Base-by-base conservation (phyloP, 306 rosid genomes). In the Senna siamea region DNA sequence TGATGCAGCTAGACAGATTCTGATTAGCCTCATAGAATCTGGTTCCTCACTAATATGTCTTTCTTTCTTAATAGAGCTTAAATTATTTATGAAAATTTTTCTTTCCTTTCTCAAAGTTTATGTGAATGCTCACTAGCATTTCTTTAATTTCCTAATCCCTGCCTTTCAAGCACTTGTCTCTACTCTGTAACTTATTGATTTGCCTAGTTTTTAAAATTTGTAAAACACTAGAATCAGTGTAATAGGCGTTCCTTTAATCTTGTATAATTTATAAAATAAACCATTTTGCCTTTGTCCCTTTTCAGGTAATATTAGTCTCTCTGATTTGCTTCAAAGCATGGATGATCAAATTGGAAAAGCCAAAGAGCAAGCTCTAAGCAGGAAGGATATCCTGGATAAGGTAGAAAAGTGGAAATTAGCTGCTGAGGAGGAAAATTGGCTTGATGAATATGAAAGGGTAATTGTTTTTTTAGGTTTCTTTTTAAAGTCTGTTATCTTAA, bases 391-490 rank as follows among this genome's bases (percentile, higher is more conserved):
- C 75, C 76, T 93, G 88, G 98, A 93, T 72, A 91, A 81, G 86
- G 87, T 86, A 68, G 96, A 89, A 79, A 93, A 91, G 78, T 91
- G 97, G 94, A 89, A 81, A 76, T 82, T 87, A 66, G 89, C 97
- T 12, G 87, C 82, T 46, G 92, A 91, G 82, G 97, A 93, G 89
- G 98, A 93, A 78, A 93, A 88, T 73, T 93, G 98, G 98, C 86
- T 93, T 65, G 96, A 89, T 70, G 97, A 91, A 75, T 93, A 91
- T 60, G 98, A 93, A 89, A 93, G 85, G 97, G 98, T 93, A 85
- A 68, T 8, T 15, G 9, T 51, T 23, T 44, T 52, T 23, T 65
- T 22, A 37, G 55, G 48, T 57, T 58, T 69, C 5, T 65, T 61
- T n/a, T 50, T 15, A 14, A 52, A 23, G 35, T 32, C 59, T 32